A percentile compares a stretch with the other conserved stretches of the same genome.
phyloP scores from a whole-genome alignment of 2,329 filamentous ascomycete genomes.

The Curvularia verruculosa region DNA sequence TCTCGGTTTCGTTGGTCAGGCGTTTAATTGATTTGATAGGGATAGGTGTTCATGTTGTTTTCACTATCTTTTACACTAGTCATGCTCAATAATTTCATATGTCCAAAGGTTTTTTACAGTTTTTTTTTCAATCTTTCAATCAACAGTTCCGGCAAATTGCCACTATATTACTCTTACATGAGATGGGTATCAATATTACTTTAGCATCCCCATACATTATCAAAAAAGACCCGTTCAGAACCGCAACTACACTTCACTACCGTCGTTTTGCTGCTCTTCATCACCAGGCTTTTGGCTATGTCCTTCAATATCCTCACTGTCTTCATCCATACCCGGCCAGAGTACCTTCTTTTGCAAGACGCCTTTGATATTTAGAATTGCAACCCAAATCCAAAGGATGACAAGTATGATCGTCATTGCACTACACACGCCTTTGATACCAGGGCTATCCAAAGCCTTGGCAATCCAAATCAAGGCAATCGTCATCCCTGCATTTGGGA shows the following conservation, averaged over 20 bases:
- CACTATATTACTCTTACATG: too few relatives aligned
- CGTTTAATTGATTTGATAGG: background rate
- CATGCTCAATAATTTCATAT: background rate
- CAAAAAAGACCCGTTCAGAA: background rate
- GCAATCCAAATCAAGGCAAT: slow-evolving; percentile 61
- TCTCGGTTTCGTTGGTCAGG: background rate
- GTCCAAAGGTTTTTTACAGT: background rate
- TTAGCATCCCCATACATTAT: background rate
- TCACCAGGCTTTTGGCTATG: slow-evolving; percentile 18
- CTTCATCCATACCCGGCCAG: slow-evolving; percentile 67
- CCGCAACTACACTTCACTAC: background rate
- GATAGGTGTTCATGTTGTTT: background rate
- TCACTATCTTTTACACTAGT: background rate
- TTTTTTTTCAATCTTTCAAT: too few relatives aligned
- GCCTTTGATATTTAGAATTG: slow-evolving; percentile 57
- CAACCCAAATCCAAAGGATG: slow-evolving; percentile 61
- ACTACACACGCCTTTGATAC: slow-evolving; percentile 59
- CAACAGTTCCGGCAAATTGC: too few relatives aligned
- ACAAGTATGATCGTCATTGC: slow-evolving; percentile 62
- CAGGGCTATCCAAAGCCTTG: slow-evolving; percentile 57
- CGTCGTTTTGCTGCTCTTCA: slow-evolving; percentile 9
- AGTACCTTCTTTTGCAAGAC: slow-evolving; percentile 56
- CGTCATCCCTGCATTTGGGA: slow-evolving; percentile 67
- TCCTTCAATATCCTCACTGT: slow-evolving; percentile 50
- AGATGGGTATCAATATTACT: background rate